phyloP scores from a whole-genome alignment of 2,329 filamentous ascomycete genomes.

The Aspergillus tanneri region DNA sequence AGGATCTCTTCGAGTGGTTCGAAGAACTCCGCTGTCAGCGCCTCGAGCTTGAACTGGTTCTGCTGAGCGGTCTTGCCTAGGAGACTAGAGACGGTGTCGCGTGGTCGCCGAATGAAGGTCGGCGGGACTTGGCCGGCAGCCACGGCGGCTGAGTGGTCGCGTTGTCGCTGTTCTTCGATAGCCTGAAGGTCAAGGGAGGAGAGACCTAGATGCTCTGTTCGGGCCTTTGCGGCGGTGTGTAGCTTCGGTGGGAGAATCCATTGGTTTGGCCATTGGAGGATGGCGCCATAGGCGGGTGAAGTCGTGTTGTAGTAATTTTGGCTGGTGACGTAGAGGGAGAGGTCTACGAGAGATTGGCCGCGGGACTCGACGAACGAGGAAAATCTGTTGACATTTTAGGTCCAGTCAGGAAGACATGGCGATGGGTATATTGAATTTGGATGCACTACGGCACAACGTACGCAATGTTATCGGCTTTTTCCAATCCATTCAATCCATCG shows the following conservation, averaged over 20 bases:
- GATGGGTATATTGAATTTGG: too few species aligned
- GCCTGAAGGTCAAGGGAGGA: conserved; percentile 65
- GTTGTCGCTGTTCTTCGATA: conserved; percentile 41
- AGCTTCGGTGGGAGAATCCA: conserved; percentile 78
- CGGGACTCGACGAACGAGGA: conserved; percentile 71
- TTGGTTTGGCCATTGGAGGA: conserved; percentile 83
- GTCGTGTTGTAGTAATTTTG: conserved; percentile 80
- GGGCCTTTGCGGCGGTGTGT: conserved; percentile 66
- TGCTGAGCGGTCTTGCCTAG: conserved; percentile 68
- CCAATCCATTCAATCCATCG: conserved; percentile 40
- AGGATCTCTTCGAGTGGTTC: conserved; percentile 67
- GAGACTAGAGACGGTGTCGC: conserved; percentile 60
- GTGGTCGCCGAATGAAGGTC: conserved; percentile 55
- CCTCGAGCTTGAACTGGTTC: conserved; percentile 72
- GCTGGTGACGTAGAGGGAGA: conserved; percentile 85
- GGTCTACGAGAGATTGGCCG: conserved; percentile 75
- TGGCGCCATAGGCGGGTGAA: conserved; percentile 73
- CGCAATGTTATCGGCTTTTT: conserved; percentile 52
- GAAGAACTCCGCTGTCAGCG: conserved; percentile 68
- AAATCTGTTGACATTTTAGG: conserved; percentile 33
- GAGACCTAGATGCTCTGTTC: conserved; percentile 69
- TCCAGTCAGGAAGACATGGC: neutral
- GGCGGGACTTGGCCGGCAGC: conserved; percentile 42
- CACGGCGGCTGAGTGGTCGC: conserved; percentile 41
- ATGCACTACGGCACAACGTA: too few species aligned